Evolutionary conservation across 73 alveolate genomes (phyloP).

Genomic region (Paramecium octaurelia): DNA sequence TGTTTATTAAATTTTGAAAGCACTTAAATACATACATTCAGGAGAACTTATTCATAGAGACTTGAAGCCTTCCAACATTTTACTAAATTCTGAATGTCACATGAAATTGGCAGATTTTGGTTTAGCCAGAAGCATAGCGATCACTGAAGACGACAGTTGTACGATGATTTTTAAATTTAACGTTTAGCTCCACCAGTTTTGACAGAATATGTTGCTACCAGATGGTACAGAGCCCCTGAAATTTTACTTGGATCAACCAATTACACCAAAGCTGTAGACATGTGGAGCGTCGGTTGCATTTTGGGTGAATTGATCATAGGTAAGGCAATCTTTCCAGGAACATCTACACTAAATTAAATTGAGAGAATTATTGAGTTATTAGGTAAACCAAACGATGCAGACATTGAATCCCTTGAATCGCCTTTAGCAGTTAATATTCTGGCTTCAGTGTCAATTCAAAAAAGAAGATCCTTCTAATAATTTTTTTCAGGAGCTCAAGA

Average conservation of each 20-base stretch:
- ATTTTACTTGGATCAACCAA: conserved; percentile 85
- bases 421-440: conserved; percentile 71
- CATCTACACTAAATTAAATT: conserved; percentile 79
- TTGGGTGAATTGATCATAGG: conserved; percentile 88
- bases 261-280: conserved; percentile 92
- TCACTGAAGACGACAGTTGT: conserved; percentile 69
- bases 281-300: conserved; percentile 98
- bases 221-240: conserved; percentile 97
- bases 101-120: conserved; percentile 93
- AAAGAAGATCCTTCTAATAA: conserved; percentile 69
- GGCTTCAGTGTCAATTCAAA: conserved; percentile 68
- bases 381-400: conserved; percentile 85
- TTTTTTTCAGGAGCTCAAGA: conserved; percentile 78
- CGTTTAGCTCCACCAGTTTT: conserved; percentile 69
- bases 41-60: conserved; percentile 87
- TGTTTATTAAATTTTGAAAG: conserved; percentile 90
- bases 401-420: conserved; percentile 75
- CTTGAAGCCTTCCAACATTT: conserved; percentile 84
- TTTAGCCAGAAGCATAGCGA: conserved; percentile 80
- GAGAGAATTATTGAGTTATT: conserved; percentile 80
- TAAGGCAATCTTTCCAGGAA: conserved; percentile 89
- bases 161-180: background rate
- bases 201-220: conserved; percentile 95
- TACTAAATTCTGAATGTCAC: conserved; percentile 87
- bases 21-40: conserved; percentile 94